These are phyloP conservation scores for Saccharomyces uvarum DNA, from an alignment of 1,139 yeast genomes.

Conservation along the genomic window DNA sequence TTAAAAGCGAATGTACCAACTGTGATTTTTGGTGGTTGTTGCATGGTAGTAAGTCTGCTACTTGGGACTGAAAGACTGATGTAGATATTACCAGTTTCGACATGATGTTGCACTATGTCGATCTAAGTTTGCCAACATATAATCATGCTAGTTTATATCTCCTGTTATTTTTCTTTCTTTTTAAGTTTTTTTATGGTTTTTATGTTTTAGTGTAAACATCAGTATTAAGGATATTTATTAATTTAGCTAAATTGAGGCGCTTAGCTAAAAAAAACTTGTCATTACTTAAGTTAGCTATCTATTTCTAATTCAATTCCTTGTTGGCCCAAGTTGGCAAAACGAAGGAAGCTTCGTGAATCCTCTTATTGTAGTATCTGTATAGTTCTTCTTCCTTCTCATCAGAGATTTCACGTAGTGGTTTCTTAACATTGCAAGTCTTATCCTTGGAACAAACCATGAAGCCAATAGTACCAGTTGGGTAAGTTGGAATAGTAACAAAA, in stretches of 20 bases:
- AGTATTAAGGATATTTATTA: background rate
- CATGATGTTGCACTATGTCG: slow-evolving; percentile 8
- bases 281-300: background rate
- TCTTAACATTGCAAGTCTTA: slow-evolving; percentile 49
- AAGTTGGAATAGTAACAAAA: slow-evolving; percentile 84
- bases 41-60: slow-evolving; percentile 29
- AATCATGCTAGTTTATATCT: slow-evolving; percentile 10
- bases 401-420: slow-evolving; percentile 61
- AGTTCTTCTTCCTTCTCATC: slow-evolving; percentile 55
- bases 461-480: slow-evolving; percentile 90
- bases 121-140: background rate
- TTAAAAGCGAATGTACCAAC: slow-evolving; percentile 19
- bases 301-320: slow-evolving; percentile 28
- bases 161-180: slow-evolving; percentile 9
- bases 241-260: background rate
- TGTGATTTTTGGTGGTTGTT: slow-evolving; percentile 24
- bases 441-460: slow-evolving; percentile 89
- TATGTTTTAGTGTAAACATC: background rate
- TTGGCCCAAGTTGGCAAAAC: slow-evolving; percentile 85
- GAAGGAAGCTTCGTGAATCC: slow-evolving; percentile 77
- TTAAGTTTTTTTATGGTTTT: background rate
- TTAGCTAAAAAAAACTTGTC: background rate
- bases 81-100: slow-evolving; percentile 20
- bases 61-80: slow-evolving; percentile 27
- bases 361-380: slow-evolving; percentile 71